These are phyloP conservation scores for Cladorrhinum sp. DNA, from an alignment of 2,329 filamentous ascomycete species.

Conservation along the genomic window DNA sequence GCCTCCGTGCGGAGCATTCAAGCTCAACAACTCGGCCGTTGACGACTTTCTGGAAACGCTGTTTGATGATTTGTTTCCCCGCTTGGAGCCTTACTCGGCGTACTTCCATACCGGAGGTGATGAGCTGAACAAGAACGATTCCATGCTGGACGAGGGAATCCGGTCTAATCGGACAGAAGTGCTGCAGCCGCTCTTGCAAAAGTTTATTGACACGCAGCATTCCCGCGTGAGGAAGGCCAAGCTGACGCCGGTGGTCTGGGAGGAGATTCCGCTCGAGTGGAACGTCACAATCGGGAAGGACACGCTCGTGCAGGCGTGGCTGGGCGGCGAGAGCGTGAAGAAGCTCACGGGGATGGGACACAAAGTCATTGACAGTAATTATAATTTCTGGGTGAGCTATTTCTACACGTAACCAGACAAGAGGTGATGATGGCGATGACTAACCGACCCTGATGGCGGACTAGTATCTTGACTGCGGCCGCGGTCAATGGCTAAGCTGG, in stretches of 20 bases:
- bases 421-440: too few species aligned
- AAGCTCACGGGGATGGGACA: slow-evolving; percentile 60
- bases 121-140: slow-evolving; percentile 76
- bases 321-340: slow-evolving; percentile 59
- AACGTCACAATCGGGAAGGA: slow-evolving; percentile 69
- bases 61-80: slow-evolving; percentile 73
- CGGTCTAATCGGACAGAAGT: slow-evolving; percentile 61
- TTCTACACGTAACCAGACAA: not conserved
- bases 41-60: slow-evolving; percentile 68
- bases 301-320: slow-evolving; percentile 77
- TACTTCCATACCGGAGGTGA: slow-evolving; percentile 88
- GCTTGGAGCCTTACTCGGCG: slow-evolving; percentile 63
- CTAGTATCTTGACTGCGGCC: slow-evolving; percentile 79
- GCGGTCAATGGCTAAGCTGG: slow-evolving; percentile 76
- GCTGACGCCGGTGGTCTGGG: slow-evolving; percentile 77
- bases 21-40: slow-evolving; percentile 70
- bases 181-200: slow-evolving; percentile 72
- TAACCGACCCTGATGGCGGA: not conserved
- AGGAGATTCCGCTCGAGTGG: slow-evolving; percentile 79
- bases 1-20: slow-evolving; percentile 67
- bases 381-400: slow-evolving; percentile 66
- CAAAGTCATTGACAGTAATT: slow-evolving; percentile 71
- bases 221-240: slow-evolving; percentile 59
- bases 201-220: slow-evolving; percentile 70
- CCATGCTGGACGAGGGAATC: slow-evolving; percentile 70